A percentile compares a stretch with the other conserved stretches of the same genome.
Evolutionary conservation across 768 basidiomycete species (phyloP).

Genomic region (Chiua virens): DNA sequence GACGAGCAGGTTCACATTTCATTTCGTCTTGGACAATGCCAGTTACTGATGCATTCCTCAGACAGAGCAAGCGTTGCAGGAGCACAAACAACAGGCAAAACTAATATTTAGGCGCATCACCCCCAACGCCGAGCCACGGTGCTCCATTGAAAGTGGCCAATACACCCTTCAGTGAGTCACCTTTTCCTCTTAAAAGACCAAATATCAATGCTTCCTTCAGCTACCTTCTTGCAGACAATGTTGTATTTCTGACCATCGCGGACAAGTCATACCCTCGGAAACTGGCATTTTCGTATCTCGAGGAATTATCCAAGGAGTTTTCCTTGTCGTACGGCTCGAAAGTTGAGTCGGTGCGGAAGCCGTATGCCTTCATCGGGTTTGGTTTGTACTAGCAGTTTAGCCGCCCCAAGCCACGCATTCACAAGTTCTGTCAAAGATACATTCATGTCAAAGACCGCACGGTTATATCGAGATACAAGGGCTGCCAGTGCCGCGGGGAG

Average conservation of each 20-base stretch:
- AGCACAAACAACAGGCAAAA: conserved; percentile 98
- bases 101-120: conserved; percentile 94
- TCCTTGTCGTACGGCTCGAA: conserved; percentile 88
- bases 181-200: background rate
- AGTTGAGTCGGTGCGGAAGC: conserved; percentile 88
- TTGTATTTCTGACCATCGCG: conserved; percentile 92
- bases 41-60: conserved; percentile 32
- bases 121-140: conserved; percentile 90
- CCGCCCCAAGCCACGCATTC: conserved; percentile 1
- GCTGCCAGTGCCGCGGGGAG: conserved; percentile 68
- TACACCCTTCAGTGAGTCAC: conserved; percentile 91
- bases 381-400: conserved; percentile 52
- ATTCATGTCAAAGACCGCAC: conserved; percentile 97
- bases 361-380: conserved; percentile 99
- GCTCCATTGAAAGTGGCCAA: conserved; percentile 93
- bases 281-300: conserved; percentile 95
- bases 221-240: conserved; percentile 93
- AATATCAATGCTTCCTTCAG: conserved; percentile 40
- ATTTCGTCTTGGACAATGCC: background rate
- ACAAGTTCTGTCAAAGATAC: conserved; percentile 62
- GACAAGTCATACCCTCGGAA: conserved; percentile 98
- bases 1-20: conserved; percentile 78
- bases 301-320: conserved; percentile 97
- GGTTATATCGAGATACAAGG: conserved; percentile 92
- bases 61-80: conserved; percentile 93